Conservation (phyloP, 1,139 yeast genomes). For the Blastobotrys aristatus region DNA sequence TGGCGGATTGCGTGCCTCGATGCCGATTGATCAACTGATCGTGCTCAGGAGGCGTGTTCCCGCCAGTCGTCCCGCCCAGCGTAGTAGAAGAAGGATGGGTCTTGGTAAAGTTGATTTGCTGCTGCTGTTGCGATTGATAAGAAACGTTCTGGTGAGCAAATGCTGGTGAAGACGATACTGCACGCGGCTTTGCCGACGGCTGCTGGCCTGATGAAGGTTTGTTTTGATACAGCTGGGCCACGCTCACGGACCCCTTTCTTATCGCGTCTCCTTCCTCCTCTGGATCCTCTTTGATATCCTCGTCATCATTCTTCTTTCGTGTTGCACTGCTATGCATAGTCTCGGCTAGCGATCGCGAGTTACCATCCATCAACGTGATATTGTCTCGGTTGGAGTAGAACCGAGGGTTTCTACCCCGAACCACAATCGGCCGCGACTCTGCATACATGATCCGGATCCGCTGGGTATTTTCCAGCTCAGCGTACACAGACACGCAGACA, state of each 20-base stretch:
- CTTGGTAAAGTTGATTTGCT: too few species aligned
- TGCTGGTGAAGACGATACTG: neutral
- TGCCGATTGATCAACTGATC: constrained; percentile 10
- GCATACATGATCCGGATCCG: constrained; percentile 28
- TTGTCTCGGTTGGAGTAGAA: constrained; percentile 57
- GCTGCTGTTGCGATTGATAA: neutral
- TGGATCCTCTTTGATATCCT: neutral
- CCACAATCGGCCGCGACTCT: constrained; percentile 49
- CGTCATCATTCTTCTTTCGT: neutral
- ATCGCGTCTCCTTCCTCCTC: neutral
- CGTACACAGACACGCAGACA: constrained; percentile 43
- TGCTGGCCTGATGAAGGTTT: neutral
- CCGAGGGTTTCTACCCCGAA: constrained; percentile 61
- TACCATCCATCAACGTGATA: constrained; percentile 28
- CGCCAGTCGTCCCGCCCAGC: too few species aligned
- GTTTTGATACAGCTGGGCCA: neutral
- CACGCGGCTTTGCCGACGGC: neutral
- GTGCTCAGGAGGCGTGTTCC: constrained; percentile 3
- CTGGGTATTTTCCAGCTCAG: constrained; percentile 31
- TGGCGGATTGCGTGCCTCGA: constrained; percentile 1
- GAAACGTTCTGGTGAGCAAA: neutral
- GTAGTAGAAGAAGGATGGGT: too few species aligned
- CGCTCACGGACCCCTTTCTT: neutral
- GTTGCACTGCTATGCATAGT: neutral
- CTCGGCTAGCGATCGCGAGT: constrained; percentile 7